Percentiles rank a stretch among this genome's conserved stretches.
Conservation (phyloP, 768 basidiomycete genomes). For the Leucocoprinus birnbaumii region DNA sequence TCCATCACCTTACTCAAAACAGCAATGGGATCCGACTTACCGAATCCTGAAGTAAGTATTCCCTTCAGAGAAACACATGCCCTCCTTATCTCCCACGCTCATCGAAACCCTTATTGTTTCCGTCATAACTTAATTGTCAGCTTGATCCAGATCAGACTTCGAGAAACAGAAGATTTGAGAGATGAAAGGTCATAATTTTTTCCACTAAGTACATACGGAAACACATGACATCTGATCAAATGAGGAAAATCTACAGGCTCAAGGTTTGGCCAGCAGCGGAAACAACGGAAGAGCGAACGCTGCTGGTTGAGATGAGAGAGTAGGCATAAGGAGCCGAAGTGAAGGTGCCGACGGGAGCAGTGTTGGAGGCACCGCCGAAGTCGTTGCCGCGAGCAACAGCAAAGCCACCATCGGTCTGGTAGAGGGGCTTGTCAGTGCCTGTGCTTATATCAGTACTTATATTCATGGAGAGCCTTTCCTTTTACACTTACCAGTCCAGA, state of each 20-base stretch:
- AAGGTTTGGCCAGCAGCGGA: slow-evolving; percentile 26
- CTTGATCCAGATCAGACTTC: background rate
- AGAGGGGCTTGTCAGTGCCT: slow-evolving; percentile 35
- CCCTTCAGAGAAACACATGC: background rate
- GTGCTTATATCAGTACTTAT: background rate
- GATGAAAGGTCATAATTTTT: background rate
- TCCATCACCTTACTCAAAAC: background rate
- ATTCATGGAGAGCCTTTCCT: background rate
- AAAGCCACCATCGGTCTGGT: slow-evolving; percentile 37
- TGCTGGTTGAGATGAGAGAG: slow-evolving; percentile 17
- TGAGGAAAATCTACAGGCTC: slow-evolving; percentile 17
- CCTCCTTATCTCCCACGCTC: background rate
- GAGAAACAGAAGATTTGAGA: background rate
- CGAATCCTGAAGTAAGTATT: too few relatives aligned
- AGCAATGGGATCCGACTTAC: background rate
- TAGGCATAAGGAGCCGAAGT: slow-evolving; percentile 25
- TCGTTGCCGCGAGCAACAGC: slow-evolving; percentile 35
- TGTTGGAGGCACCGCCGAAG: slow-evolving; percentile 25
- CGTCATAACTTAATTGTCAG: background rate
- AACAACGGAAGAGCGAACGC: slow-evolving; percentile 22
- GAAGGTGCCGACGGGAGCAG: slow-evolving; percentile 28
- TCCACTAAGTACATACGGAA: background rate
- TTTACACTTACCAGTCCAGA: slow-evolving; percentile 31
- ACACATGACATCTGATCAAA: slow-evolving; percentile 14
- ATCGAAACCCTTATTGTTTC: background rate